Percentiles rank a stretch among this genome's conserved stretches.
Conservation (phyloP, 78 protist genomes). For the Guillardia theta region DNA sequence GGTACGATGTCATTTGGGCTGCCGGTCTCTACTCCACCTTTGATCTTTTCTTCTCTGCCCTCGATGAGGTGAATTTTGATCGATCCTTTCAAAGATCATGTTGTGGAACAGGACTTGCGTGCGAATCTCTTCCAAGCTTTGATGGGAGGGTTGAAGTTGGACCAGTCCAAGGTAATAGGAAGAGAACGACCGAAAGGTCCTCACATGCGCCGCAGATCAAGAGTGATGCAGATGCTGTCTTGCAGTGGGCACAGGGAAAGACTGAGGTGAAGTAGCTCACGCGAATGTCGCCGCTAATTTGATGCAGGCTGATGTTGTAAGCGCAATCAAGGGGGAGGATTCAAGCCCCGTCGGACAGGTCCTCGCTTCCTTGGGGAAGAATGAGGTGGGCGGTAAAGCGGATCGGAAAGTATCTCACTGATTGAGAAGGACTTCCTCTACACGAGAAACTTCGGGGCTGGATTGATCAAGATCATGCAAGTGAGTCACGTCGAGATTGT, state of each 20-base stretch:
- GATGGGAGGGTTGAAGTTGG: background rate
- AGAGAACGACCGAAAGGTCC: too few relatives aligned
- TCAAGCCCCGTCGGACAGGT: background rate
- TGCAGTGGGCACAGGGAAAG: slow-evolving; percentile 5
- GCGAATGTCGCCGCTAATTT: too few relatives aligned
- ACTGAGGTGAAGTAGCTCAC: too few relatives aligned
- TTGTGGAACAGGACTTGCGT: too few relatives aligned
- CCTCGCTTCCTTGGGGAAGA: too few relatives aligned
- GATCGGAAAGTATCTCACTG: too few relatives aligned
- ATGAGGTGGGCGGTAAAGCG: too few relatives aligned
- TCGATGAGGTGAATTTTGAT: too few relatives aligned
- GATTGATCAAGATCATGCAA: slow-evolving; percentile 18
- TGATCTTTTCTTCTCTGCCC: slow-evolving; percentile 2
- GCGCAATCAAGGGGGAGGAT: background rate
- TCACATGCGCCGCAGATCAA: too few relatives aligned
- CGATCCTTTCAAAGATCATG: too few relatives aligned
- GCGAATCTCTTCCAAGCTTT: background rate
- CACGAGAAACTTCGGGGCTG: background rate
- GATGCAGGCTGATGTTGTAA: background rate
- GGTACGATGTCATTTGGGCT: background rate
- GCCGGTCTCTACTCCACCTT: background rate
- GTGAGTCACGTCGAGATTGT: background rate
- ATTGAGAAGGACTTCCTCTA: background rate
- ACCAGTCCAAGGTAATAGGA: background rate
- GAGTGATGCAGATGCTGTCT: background rate